A percentile compares a stretch with the other conserved stretches of the same genome.
Conservation (phyloP, 2,329 filamentous ascomycete species). For the Zymoseptoria tritici region DNA sequence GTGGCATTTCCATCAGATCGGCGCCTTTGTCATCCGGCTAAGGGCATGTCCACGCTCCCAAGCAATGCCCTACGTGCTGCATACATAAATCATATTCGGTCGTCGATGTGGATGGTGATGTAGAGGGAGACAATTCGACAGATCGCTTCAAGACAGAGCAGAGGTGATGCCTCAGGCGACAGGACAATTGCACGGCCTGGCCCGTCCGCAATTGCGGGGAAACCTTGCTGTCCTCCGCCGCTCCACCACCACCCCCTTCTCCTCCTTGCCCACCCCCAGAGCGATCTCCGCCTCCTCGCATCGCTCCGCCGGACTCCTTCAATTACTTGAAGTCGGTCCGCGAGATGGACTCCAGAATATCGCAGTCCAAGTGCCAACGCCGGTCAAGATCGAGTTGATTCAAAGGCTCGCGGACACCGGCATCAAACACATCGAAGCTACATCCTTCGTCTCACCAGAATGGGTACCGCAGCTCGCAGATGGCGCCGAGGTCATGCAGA, state of each 20-base stretch:
- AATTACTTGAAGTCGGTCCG: slow-evolving; percentile 48
- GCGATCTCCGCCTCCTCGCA: slow-evolving; percentile 11
- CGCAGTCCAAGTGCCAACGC: slow-evolving; percentile 40
- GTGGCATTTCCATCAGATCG: background rate
- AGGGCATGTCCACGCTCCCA: background rate
- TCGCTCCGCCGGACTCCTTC: slow-evolving; percentile 21
- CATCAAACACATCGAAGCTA: slow-evolving; percentile 45
- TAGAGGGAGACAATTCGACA: background rate
- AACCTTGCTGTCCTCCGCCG: background rate
- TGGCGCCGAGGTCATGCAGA: slow-evolving; percentile 13
- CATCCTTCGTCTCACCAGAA: slow-evolving; percentile 48
- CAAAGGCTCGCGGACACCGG: slow-evolving; percentile 41
- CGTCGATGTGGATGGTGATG: background rate
- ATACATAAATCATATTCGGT: background rate
- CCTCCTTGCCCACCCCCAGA: background rate
- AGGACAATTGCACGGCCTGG: background rate
- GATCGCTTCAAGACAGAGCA: background rate
- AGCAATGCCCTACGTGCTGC: background rate
- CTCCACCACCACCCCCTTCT: background rate
- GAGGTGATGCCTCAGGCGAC: background rate
- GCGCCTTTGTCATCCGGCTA: background rate
- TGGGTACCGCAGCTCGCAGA: slow-evolving; percentile 44
- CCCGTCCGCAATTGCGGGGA: background rate
- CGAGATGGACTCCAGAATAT: slow-evolving; percentile 50
- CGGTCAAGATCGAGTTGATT: slow-evolving; percentile 46